phyloP scores from a whole-genome alignment of 768 basidiomycete species.

The Leccinum variicolor region DNA sequence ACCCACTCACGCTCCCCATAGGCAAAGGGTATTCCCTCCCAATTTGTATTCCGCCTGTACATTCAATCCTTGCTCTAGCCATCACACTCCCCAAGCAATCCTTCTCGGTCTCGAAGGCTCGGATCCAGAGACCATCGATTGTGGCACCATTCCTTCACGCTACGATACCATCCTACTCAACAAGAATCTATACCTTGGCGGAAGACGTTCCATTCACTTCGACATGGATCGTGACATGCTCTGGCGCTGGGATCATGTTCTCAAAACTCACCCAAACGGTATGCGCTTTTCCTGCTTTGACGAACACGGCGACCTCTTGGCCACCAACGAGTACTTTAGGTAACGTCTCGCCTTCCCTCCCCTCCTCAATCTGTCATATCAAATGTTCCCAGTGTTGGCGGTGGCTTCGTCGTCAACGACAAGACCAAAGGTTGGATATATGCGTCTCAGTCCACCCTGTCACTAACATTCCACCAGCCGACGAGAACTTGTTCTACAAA shows the following conservation, averaged over 20 bases:
- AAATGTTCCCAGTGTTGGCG: slow-evolving; percentile 60
- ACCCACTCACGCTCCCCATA: slow-evolving; percentile 24
- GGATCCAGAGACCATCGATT: slow-evolving; percentile 92
- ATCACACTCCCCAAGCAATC: slow-evolving; percentile 86
- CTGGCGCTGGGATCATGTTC: slow-evolving; percentile 87
- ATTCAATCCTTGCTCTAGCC: slow-evolving; percentile 39
- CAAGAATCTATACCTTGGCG: slow-evolving; percentile 67
- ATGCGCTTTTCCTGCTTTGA: slow-evolving; percentile 90
- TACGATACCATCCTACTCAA: slow-evolving; percentile 65
- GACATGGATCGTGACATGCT: slow-evolving; percentile 91
- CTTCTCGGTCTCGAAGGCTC: slow-evolving; percentile 83
- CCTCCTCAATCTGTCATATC: background rate
- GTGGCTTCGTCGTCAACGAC: slow-evolving; percentile 94
- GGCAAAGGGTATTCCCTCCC: slow-evolving; percentile 66
- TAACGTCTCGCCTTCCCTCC: slow-evolving; percentile 10
- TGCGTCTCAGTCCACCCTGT: background rate
- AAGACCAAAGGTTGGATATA: slow-evolving; percentile 71
- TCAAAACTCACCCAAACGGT: slow-evolving; percentile 88
- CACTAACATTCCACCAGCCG: slow-evolving; percentile 43
- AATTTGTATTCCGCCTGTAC: background rate
- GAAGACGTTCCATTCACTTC: slow-evolving; percentile 73
- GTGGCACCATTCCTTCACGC: slow-evolving; percentile 74
- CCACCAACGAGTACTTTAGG: slow-evolving; percentile 94
- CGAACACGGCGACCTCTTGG: slow-evolving; percentile 78
- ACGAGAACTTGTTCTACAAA: slow-evolving; percentile 95